phyloP scores from a whole-genome alignment of 2,329 filamentous ascomycete genomes.

The Apiospora phragmitis region DNA sequence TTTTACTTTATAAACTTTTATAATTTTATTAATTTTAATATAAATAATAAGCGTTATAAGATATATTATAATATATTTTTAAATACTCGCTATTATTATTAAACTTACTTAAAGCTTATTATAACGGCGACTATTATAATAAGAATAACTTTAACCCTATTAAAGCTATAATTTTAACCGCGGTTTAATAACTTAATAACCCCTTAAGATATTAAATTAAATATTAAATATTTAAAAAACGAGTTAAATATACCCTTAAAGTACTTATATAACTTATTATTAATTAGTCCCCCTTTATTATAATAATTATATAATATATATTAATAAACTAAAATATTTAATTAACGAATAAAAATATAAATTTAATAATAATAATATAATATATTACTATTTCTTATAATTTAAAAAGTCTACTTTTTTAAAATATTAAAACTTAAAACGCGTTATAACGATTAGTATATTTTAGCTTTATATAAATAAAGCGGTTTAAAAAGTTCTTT shows the following conservation, averaged over 20 bases:
- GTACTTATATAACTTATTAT: not conserved
- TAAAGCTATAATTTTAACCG: no score
- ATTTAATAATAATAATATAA: not conserved
- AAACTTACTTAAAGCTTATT: not conserved
- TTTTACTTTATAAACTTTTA: not conserved
- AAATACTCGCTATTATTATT: not conserved
- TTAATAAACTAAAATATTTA: not conserved
- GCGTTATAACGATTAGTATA: not conserved
- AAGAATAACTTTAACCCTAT: no score
- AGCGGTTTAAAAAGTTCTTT: not conserved
- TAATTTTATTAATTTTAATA: not conserved
- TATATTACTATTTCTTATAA: not conserved
- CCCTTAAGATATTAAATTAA: no score
- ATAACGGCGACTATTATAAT: not conserved
- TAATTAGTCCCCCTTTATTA: not conserved
- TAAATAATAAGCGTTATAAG: no score
- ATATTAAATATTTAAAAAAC: no score
- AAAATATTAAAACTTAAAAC: not conserved
- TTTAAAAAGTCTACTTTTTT: not conserved
- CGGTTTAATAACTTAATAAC: no score
- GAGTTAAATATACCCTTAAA: not conserved
- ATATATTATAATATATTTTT: not conserved
- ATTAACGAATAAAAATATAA: not conserved
- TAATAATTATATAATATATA: not conserved
- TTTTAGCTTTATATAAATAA: not conserved